Percentiles rank a stretch among this genome's conserved stretches.
phyloP scores from a whole-genome alignment of 169 alveolate species.

The Plasmodium fragile region DNA sequence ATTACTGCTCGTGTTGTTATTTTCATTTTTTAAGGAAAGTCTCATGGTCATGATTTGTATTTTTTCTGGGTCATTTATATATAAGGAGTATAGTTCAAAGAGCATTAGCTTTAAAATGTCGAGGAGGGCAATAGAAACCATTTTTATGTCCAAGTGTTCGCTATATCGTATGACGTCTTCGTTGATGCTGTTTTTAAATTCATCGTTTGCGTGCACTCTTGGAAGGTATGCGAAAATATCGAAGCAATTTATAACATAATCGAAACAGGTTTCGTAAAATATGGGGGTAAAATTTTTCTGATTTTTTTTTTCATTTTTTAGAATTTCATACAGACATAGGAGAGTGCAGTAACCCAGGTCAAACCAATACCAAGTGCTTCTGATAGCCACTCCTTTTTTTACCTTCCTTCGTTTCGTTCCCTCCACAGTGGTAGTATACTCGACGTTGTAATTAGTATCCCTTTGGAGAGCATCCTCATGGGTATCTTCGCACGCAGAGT shows the following conservation, averaged over 20 bases:
- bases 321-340: conserved; percentile 64
- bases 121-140: conserved; percentile 5
- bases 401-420: not conserved
- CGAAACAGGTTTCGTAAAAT: conserved; percentile 47
- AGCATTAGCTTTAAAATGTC: conserved; percentile 51
- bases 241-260: conserved; percentile 42
- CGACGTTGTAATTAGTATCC: not conserved
- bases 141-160: conserved; percentile 12
- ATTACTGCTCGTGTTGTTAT: conserved; percentile 34
- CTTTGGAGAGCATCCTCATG: not conserved
- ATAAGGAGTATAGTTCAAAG: conserved; percentile 20
- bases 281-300: conserved; percentile 51
- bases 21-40: conserved; percentile 56
- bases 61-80: conserved; percentile 58
- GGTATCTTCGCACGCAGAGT: not conserved
- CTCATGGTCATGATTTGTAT: conserved; percentile 74
- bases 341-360: conserved; percentile 59
- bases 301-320: conserved; percentile 70
- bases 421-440: not conserved
- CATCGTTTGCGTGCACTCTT: conserved; percentile 28
- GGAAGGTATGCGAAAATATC: conserved; percentile 47
- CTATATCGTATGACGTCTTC: conserved; percentile 43
- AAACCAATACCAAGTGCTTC: conserved; percentile 66
- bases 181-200: conserved; percentile 13
- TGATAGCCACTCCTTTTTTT: not conserved